A percentile compares a stretch with the other conserved stretches of the same genome.
phyloP scores from a whole-genome alignment of 345 rosid genomes.

The Hibiscus trionum region DNA sequence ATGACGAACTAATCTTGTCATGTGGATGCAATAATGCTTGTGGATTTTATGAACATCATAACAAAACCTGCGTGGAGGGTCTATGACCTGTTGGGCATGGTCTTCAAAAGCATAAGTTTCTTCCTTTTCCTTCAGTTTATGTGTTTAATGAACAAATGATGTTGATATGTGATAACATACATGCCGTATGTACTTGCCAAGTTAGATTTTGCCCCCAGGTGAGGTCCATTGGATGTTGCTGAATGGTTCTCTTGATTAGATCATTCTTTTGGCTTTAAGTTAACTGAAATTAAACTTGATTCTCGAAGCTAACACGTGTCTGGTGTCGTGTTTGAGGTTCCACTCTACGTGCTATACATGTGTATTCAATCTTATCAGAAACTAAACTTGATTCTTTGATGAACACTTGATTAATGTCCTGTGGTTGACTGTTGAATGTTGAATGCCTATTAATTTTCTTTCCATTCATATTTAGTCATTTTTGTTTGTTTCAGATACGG shows the following conservation, averaged over 20 bases:
- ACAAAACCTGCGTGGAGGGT: too few species aligned
- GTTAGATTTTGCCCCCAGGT: not conserved
- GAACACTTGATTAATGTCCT: not conserved
- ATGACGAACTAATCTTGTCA: not conserved
- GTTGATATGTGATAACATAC: not conserved
- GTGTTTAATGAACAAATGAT: not conserved
- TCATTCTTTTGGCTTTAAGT: not conserved
- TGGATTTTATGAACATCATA: not conserved
- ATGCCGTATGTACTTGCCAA: not conserved
- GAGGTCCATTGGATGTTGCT: too few species aligned
- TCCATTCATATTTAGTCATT: not conserved
- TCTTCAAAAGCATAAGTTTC: too few species aligned
- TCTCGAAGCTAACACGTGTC: not conserved
- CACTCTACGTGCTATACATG: too few species aligned
- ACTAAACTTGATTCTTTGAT: constrained; percentile 5
- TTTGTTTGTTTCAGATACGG: not conserved
- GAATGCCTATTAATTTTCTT: not conserved
- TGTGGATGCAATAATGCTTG: not conserved
- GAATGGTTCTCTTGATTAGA: not conserved
- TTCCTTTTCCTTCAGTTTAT: too few species aligned
- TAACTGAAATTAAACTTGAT: constrained; percentile 1
- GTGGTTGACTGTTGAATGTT: not conserved
- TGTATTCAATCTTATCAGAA: not conserved
- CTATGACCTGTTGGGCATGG: too few species aligned
- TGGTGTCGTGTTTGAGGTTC: not conserved